Conservation (phyloP, 1,139 yeast genomes). For the Scheffersomyces insectosa region DNA sequence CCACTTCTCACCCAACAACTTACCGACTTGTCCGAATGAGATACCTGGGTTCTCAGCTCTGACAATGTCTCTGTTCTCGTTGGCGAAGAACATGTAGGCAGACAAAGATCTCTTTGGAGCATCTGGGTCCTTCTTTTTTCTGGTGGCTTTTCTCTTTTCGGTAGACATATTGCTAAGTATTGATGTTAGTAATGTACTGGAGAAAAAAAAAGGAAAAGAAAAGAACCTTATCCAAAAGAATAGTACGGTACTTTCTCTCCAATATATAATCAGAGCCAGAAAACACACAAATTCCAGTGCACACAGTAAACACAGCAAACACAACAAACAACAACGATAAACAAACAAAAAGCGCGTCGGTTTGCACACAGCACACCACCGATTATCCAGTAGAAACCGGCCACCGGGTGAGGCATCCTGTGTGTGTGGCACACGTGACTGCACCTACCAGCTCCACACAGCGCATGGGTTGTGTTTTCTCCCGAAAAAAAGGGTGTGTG, state of each 20-base stretch:
- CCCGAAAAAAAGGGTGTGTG: no score
- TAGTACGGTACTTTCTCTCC: not conserved
- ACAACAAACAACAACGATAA: not conserved
- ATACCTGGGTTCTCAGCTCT: slow-evolving; percentile 95
- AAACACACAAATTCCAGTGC: not conserved
- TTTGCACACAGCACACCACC: no score
- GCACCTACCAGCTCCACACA: no score
- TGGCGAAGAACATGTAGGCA: slow-evolving; percentile 98
- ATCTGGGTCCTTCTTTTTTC: slow-evolving; percentile 83
- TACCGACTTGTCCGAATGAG: slow-evolving; percentile 90
- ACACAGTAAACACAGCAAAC: not conserved
- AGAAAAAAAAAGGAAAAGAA: slow-evolving; percentile 1
- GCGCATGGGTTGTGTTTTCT: no score
- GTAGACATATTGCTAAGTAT: slow-evolving; percentile 18
- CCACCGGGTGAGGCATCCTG: no score
- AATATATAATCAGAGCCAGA: not conserved
- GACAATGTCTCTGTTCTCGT: slow-evolving; percentile 93
- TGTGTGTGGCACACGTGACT: no score
- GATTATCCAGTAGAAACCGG: no score
- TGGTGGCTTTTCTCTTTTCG: slow-evolving; percentile 49
- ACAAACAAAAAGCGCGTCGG: slow-evolving; percentile 1
- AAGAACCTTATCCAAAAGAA: not conserved
- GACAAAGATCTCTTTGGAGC: slow-evolving; percentile 99
- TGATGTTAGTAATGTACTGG: slow-evolving; percentile 11
- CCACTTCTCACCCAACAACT: slow-evolving; percentile 94